Base-by-base conservation (phyloP, 371 early-diverging fungal genomes). In the Mortierella sp. region DNA sequence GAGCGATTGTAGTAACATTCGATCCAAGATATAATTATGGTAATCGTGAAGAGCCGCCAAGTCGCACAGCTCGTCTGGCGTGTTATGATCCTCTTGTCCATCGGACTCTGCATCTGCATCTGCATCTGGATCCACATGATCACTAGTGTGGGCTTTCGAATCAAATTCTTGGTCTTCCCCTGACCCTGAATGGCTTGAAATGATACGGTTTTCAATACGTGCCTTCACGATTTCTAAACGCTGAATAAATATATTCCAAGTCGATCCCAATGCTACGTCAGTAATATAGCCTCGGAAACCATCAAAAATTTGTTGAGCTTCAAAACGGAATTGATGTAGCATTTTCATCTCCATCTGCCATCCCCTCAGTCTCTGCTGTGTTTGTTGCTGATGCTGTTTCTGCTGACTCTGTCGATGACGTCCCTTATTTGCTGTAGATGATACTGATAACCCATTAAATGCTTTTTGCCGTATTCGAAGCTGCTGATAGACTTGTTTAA, bases 21-120 rank as follows among this genome's bases (percentile, higher is more conserved):
- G 84, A 64, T 89, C 87, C 32, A 87, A 64, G 19, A 89, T 63
- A 31, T 83, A 82, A 29, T 87, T 86, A 45, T 88, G 88, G 53
- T 85, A 87, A 7, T 79, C 74, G 8, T 82, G 75, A 9, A 78
- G 32, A 7, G 68, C 59, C 12, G 65, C 51, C 68, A 88, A 64
- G 31, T 83, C 70, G 5, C 53, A 28, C 19, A 53, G 26, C 10
- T 28, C 53, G 26, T 84, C 74, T 29, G 85, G 73, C 28, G 26
- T 26, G 9, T 23, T 37, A 60, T 40, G 26, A 13, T 60, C 37
- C 13, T 22, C 40, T 32, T 35, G 34, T 54, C 85, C 85, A 13
- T 57, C 47, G n/a, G 10, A 28, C 19, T 29, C 60, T 13, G 2
- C 42, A 4, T 4, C 60, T 43, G 9, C 47, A 2, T 31, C 49